Evolutionary conservation across 441 rosid genomes (phyloP), one percentile per base, ranked within the genome.

Genomic region (Pelargonium cotyledonis): DNA sequence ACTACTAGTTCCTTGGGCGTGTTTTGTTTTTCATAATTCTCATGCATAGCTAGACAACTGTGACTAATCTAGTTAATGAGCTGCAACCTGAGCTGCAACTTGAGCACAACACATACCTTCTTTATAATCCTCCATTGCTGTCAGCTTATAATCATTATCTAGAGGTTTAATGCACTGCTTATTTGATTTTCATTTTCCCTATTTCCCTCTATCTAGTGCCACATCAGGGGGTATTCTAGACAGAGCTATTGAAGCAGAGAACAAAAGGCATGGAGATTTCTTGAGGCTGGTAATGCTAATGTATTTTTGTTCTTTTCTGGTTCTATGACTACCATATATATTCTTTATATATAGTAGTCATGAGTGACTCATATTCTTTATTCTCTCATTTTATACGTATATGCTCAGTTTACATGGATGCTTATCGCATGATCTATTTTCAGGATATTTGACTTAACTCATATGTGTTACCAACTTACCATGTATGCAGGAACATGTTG

Each of bases 401-500:
- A n/a, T 51, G 57, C 15, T 51, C 57, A 51, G 57, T 53, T 53
- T 5, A 6, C 16, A 53, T 53, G 15, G 14, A 58, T 58, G 11
- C 35, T 4, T 21, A 60, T 23, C n/a, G 23, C 7, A 10, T 11
- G 15, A 23, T 60, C 64, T 60, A 60, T 60, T n/a, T 14, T 53
- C 7, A 19, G 23, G 64, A 23, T 19, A 58, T 19, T 60, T 55
- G 67, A 70, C 19, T 62, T 69, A 16, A 43, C 46, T 19, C 40
- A 40, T 68, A 46, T 67, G 10, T 68, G 67, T 43, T 72, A 66
- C 80, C 71, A 31, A n/a, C n/a, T n/a, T n/a, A n/a, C 49, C 43
- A 46, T 75, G 43, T 66, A 67, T 29, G 51, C 88, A 94, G 99
- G 96, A 95, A 35, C 99, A 95, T 72, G 96, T 90, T n/a, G 99